Base-by-base conservation (phyloP, 139 green algal species). In the Chlamydomonas incerta region DNA sequence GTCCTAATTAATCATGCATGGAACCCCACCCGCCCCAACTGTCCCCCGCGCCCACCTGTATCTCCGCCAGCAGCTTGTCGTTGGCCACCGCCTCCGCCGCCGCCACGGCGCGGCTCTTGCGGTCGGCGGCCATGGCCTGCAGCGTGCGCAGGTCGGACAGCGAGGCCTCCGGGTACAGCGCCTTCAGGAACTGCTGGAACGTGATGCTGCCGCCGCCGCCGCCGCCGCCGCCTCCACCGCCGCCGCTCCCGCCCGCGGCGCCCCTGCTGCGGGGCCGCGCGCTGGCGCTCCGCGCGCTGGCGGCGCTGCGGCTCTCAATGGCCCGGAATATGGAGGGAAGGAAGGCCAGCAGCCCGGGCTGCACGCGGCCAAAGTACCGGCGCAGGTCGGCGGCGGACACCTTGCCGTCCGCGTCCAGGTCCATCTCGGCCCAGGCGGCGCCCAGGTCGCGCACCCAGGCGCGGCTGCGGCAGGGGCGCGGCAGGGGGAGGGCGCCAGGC, bases 51-150 rank as follows among this genome's bases (percentile, higher is more conserved):
- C 23, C 13, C n/a, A 58, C 74, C 74, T 82, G 58, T 15, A 82
- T 82, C 35, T 82, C 74, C 21, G 74, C 76, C 3, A 83, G 28
- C 41, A 83, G 76, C 41, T 83, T 83, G 76, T 83, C 76, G 60
- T 83, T 83, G 24, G 76, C 76, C 5, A 62, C 76, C 28, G 76
- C 76, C 35, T 83, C 76, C 21, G 76, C 76, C 37, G 37, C 60
- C 21, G 76, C 76, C 29, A 35, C 41, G 18, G 76, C 35, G 11
- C 47, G 34, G 37, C 62, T 41, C 28, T 37, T 37, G 13, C 41
- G 62, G n/a, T 66, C 66, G 4, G 76, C 62, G 17, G 62, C 63
- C 76, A 83, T 83, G 76, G 76, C 76, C 37, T 74, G 62, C 58
- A 83, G 76, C 29, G 76, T 83, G 62, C 76, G 76, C 76, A 83